Percentiles rank a stretch among this genome's conserved stretches.
Evolutionary conservation across 352 stramenopile species (phyloP).

Genomic region (Aphanomyces astaci): DNA sequence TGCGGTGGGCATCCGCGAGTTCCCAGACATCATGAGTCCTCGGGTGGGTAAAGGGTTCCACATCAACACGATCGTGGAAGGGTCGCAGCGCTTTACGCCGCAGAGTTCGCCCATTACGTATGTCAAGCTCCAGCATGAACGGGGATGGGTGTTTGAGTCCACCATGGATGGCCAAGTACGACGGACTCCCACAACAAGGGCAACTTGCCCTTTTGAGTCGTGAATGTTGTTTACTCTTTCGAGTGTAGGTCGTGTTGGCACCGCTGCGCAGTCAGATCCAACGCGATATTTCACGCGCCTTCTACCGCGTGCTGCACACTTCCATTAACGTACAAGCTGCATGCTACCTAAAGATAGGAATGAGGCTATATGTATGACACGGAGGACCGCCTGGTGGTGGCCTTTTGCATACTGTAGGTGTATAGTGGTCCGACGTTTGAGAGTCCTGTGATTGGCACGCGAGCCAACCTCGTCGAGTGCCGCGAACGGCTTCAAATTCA

Average conservation of each 20-base stretch:
- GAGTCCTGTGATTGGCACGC: constrained; percentile 2
- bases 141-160: constrained; percentile 78
- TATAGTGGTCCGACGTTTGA: constrained; percentile 41
- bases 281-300: constrained; percentile 65
- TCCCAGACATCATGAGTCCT: constrained; percentile 76
- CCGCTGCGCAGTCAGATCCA: constrained; percentile 48
- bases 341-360: too few relatives aligned
- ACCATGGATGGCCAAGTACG: constrained; percentile 68
- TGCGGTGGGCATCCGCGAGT: constrained; percentile 70
- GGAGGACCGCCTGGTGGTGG: too few relatives aligned
- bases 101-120: constrained; percentile 78
- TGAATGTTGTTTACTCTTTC: too few relatives aligned
- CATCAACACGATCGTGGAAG: constrained; percentile 76
- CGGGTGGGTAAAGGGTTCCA: constrained; percentile 72
- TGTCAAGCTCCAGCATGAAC: constrained; percentile 70
- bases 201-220: neutral
- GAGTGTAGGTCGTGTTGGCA: constrained; percentile 46
- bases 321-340: neutral
- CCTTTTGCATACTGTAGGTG: constrained; percentile 37
- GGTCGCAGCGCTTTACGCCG: constrained; percentile 71
- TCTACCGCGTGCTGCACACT: constrained; percentile 62
- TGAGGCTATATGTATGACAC: too few relatives aligned
- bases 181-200: neutral
- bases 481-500: constrained; percentile 55
- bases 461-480: constrained; percentile 48